phyloP scores from a whole-genome alignment of 768 basidiomycete species.

The Mycena chlorophos region DNA sequence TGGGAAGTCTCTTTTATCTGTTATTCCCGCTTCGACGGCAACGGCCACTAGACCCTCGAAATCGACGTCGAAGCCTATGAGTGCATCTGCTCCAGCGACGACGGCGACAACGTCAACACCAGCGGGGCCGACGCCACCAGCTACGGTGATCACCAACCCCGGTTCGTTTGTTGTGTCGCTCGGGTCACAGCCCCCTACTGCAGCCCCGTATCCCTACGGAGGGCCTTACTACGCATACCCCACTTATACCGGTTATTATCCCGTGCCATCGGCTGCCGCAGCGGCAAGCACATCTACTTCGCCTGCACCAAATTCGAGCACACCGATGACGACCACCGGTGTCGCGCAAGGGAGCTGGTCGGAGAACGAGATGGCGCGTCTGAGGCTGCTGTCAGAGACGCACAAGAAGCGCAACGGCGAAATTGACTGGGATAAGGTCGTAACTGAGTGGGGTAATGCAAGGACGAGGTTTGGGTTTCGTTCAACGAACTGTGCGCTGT shows the following conservation, averaged over 20 bases:
- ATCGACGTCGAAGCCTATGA: slow-evolving; percentile 26
- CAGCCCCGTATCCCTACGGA: slow-evolving; percentile 54
- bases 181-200: slow-evolving; percentile 48
- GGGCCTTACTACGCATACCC: slow-evolving; percentile 18
- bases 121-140: slow-evolving; percentile 28
- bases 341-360: slow-evolving; percentile 74
- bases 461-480: slow-evolving; percentile 59
- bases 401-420: slow-evolving; percentile 50
- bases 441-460: slow-evolving; percentile 69
- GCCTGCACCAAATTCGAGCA: slow-evolving; percentile 26
- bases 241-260: slow-evolving; percentile 25
- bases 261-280: slow-evolving; percentile 7
- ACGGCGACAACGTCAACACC: slow-evolving; percentile 28
- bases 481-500: background rate
- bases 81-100: slow-evolving; percentile 31
- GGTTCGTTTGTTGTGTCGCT: slow-evolving; percentile 73
- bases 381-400: slow-evolving; percentile 68
- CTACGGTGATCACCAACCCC: slow-evolving; percentile 66
- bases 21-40: slow-evolving; percentile 27
- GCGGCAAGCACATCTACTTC: slow-evolving; percentile 20
- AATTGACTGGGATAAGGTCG: slow-evolving; percentile 80
- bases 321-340: slow-evolving; percentile 28
- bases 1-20: slow-evolving; percentile 31
- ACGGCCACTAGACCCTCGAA: slow-evolving; percentile 33
- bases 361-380: slow-evolving; percentile 70